Conservation (phyloP, 371 early-diverging fungal species). For the Rhizopus arrhizus region DNA sequence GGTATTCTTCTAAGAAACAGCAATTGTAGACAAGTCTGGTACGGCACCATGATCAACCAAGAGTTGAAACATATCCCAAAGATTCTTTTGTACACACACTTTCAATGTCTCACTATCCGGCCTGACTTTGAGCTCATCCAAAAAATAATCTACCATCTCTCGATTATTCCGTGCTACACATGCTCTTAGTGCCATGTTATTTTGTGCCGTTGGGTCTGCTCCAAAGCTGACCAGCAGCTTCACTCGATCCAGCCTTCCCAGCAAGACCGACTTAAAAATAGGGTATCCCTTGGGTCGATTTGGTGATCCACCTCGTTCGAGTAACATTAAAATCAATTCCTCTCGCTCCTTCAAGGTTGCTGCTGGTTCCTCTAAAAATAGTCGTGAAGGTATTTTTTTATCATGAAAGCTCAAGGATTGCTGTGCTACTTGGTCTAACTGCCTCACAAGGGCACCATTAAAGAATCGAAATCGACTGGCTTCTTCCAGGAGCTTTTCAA, state of each 20-base stretch:
- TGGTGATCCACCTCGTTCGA: slow-evolving; percentile 47
- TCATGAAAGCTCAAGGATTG: slow-evolving; percentile 20
- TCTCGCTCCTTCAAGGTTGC: slow-evolving; percentile 14
- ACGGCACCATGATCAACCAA: slow-evolving; percentile 55
- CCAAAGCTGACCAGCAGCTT: slow-evolving; percentile 45
- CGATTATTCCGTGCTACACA: slow-evolving; percentile 46
- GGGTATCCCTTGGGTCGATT: slow-evolving; percentile 57
- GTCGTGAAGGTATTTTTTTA: slow-evolving; percentile 38
- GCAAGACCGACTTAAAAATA: slow-evolving; percentile 52
- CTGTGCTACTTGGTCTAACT: slow-evolving; percentile 29
- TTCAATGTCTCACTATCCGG: slow-evolving; percentile 50
- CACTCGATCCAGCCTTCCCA: slow-evolving; percentile 46
- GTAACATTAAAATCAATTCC: slow-evolving; percentile 25
- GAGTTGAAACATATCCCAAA: slow-evolving; percentile 53
- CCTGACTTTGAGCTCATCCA: slow-evolving; percentile 45
- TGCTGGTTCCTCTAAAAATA: slow-evolving; percentile 29
- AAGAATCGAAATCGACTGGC: slow-evolving; percentile 43
- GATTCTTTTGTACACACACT: slow-evolving; percentile 41
- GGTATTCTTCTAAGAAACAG: slow-evolving; percentile 1
- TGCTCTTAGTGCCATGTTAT: slow-evolving; percentile 52
- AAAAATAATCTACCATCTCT: slow-evolving; percentile 46
- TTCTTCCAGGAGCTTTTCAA: slow-evolving; percentile 26
- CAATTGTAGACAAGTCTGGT: slow-evolving; percentile 50
- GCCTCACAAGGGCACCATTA: slow-evolving; percentile 19
- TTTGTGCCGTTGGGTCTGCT: slow-evolving; percentile 46